Base-by-base conservation (phyloP, 192 early-diverging fungal species). In the Globomyces pollinis-pini region DNA sequence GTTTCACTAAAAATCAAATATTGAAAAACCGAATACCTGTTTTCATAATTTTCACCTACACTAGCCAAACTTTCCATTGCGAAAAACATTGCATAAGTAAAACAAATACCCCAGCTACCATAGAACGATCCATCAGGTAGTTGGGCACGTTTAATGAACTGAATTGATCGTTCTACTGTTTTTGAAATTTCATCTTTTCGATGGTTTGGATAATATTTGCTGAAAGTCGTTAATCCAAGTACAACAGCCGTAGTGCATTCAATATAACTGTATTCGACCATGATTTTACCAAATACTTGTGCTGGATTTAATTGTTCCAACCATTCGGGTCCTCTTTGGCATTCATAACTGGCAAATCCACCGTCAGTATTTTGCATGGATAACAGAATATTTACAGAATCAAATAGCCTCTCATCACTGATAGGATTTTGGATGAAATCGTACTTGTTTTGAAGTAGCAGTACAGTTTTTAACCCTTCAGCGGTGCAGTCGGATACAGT, bases 261-360 rank as follows among this genome's bases (percentile, higher is more conserved):
- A 13, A 91, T 89, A 72, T 99, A 99, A 43, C 75, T 75, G 78
- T 98, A 98, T 72, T 95, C 94, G 41, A 92, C 83, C 94, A 97
- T 97, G 58, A 95, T 93, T 58, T 88, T 88, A 52, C 90, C 92
- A 87, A 99, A 99, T 15, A 99, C 91, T 74, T 96, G 92, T 18
- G 96, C 90, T 12, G 96, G 91, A 66, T 99, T 99, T 57, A 99
- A 71, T 43, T 62, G 72, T 66, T 99, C 96, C 47, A 99, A 68
- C 70, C 86, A 69, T 63, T 72, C 57, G 7, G 88, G 83, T 2
- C 89, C 90, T 45, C 94, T 83, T 41, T 87, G 81, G 8, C 64
- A 67, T 68, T 99, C 96, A 70, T 99, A 99, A 38, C 82, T 86
- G 1, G 92, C 91, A 67, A 99, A 95, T 4, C 96, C 96, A 16